phyloP scores from a whole-genome alignment of 2,329 filamentous ascomycete genomes.

The Xylariaceae sp. region DNA sequence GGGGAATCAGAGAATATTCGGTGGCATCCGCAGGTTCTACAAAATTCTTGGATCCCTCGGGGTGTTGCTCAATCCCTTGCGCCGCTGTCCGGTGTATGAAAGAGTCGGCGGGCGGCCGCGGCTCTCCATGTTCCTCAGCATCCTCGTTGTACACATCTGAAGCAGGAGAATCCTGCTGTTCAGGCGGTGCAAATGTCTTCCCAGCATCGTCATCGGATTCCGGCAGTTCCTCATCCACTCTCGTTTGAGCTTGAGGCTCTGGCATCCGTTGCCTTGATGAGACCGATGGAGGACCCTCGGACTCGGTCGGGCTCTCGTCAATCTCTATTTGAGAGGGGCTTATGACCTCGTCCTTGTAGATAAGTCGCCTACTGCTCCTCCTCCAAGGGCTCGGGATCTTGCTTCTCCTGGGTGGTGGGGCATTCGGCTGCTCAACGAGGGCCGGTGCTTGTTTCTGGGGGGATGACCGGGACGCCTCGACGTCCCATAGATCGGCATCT shows the following conservation, averaged over 20 bases:
- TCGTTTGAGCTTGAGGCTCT: too few relatives aligned
- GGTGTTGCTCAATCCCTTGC: neutral
- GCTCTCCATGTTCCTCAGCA: too few relatives aligned
- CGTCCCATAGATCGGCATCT: slow-evolving; percentile 47
- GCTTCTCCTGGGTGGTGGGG: slow-evolving; percentile 17
- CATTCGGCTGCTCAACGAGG: slow-evolving; percentile 5
- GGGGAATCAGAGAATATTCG: slow-evolving; percentile 38
- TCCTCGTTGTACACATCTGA: too few relatives aligned
- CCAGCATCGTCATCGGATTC: too few relatives aligned
- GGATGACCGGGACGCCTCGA: slow-evolving; percentile 45
- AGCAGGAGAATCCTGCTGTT: too few relatives aligned
- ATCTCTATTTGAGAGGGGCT: slow-evolving; percentile 25
- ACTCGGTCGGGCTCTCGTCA: slow-evolving; percentile 20
- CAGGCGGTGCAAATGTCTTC: too few relatives aligned
- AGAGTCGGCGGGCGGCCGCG: too few relatives aligned
- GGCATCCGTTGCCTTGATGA: too few relatives aligned
- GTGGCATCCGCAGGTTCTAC: slow-evolving; percentile 22
- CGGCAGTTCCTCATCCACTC: too few relatives aligned
- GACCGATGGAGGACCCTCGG: slow-evolving; percentile 12
- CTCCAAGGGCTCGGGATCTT: slow-evolving; percentile 36
- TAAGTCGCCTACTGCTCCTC: slow-evolving; percentile 22
- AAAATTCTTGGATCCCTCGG: too few relatives aligned
- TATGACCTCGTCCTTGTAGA: slow-evolving; percentile 25
- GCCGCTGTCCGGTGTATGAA: too few relatives aligned
- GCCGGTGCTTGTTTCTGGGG: slow-evolving; percentile 22